These are phyloP conservation scores for Colletotrichum noveboracense DNA, from an alignment of 2,329 filamentous ascomycete genomes.

Conservation along the genomic window DNA sequence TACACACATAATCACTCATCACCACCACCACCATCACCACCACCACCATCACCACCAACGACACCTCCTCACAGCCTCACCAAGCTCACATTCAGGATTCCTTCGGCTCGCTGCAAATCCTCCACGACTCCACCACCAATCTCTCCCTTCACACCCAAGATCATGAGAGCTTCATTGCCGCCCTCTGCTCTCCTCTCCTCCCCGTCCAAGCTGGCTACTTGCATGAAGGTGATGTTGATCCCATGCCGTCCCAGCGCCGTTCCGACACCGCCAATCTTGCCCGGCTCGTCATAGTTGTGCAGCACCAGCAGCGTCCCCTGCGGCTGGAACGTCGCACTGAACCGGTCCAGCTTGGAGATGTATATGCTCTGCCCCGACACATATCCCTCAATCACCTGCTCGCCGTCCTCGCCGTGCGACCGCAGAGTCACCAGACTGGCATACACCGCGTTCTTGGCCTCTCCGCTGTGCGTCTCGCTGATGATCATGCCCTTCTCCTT, in stretches of 20 bases:
- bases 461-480: constrained; percentile 72
- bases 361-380: constrained; percentile 67
- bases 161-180: constrained; percentile 79
- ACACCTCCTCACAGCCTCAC: constrained; percentile 42
- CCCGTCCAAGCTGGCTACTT: constrained; percentile 63
- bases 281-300: constrained; percentile 81
- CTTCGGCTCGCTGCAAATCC: constrained; percentile 53
- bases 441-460: constrained; percentile 67
- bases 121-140: constrained; percentile 62
- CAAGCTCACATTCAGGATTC: constrained; percentile 61
- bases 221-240: constrained; percentile 84
- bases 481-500: constrained; percentile 78
- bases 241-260: constrained; percentile 70
- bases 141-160: constrained; percentile 72
- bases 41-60: neutral
- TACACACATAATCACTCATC: neutral
- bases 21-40: neutral
- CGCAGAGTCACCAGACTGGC: constrained; percentile 74
- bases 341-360: constrained; percentile 76
- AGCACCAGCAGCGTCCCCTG: constrained; percentile 78
- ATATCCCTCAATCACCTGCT: constrained; percentile 68
- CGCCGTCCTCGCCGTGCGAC: constrained; percentile 45
- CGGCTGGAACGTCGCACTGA: constrained; percentile 75
- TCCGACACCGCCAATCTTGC: constrained; percentile 83
- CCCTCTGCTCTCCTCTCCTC: constrained; percentile 31